Evolutionary conservation across 2,329 filamentous ascomycete genomes (phyloP).

Genomic region (Venturia pyrina): DNA sequence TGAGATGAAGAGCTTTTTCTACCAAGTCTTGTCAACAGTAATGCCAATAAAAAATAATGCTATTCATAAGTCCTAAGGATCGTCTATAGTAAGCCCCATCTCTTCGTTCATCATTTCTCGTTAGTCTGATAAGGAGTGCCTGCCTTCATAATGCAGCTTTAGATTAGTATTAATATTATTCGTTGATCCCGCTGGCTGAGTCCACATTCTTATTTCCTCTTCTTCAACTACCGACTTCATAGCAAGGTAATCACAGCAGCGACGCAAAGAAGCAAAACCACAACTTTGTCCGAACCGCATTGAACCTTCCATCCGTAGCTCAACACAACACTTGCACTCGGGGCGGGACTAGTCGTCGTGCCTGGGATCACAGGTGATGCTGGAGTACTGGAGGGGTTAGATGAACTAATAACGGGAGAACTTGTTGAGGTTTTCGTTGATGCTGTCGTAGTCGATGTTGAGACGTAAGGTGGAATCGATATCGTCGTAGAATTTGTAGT

Average conservation of each 20-base stretch:
- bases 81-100: background rate
- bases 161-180: background rate
- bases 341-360: background rate
- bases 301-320: background rate
- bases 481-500: too few species aligned
- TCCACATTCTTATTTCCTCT: background rate
- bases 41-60: background rate
- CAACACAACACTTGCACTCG: background rate
- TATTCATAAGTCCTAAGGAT: background rate
- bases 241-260: background rate
- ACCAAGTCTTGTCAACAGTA: background rate
- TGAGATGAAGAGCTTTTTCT: background rate
- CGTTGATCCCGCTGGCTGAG: background rate
- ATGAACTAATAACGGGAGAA: background rate
- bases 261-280: background rate
- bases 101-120: background rate
- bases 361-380: background rate
- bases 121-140: background rate
- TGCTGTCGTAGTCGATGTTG: background rate
- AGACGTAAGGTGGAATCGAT: too few species aligned
- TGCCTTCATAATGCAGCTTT: background rate
- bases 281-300: background rate
- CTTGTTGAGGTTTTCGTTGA: background rate
- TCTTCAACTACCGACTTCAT: background rate
- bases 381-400: background rate